Evolutionary conservation across 1,139 yeast species (phyloP), one percentile per base, ranked within the genome.

Genomic region (Taiozyma onychis): DNA sequence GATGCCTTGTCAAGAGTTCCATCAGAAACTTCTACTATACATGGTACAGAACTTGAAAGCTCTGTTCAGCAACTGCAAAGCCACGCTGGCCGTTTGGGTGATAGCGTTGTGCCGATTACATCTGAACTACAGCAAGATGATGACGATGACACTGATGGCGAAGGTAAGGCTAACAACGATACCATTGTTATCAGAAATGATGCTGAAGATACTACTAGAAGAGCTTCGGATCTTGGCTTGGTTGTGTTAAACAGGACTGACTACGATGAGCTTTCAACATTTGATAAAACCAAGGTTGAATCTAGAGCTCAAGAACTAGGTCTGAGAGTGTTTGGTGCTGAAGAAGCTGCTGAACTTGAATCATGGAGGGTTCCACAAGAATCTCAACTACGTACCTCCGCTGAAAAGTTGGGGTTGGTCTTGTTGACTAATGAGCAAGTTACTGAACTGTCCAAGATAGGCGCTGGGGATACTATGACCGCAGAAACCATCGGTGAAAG

Each of bases 391-490:
- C 54, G 53, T 26, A 48, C 46, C 7, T 49, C 46, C 10, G 48
- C 55, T 30, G 52, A 48, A 13, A 42, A 45, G 16, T 16, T 53
- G 26, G 52, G 51, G 7, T 34, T 54, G 14, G 49, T 50, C 39
- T 52, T 53, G 4, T n/a, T 56, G 16, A 21, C 45, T 13, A 22
- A 27, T 3, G 18, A 60, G 2, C 60, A 60, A 5, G 58, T 56
- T n/a, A 55, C 62, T 39, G 54, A 56, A 47, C 58, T 70, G 50
- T 57, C 58, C 34, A 63, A 66, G 45, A 63, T 64, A 45, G 68
- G 66, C 34, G 14, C 39, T n/a, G 46, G 41, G 14, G 35, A 30
- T 13, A 24, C 27, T 53, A 27, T 50, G 3, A 41, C 54, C 21
- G 9, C 30, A 4, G 51, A 52, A 3, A 48, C 45, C 26, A 44